A percentile compares a stretch with the other conserved stretches of the same genome.
phyloP scores from a whole-genome alignment of 2,329 filamentous ascomycete genomes.

The Dothideomycetidae sp. region DNA sequence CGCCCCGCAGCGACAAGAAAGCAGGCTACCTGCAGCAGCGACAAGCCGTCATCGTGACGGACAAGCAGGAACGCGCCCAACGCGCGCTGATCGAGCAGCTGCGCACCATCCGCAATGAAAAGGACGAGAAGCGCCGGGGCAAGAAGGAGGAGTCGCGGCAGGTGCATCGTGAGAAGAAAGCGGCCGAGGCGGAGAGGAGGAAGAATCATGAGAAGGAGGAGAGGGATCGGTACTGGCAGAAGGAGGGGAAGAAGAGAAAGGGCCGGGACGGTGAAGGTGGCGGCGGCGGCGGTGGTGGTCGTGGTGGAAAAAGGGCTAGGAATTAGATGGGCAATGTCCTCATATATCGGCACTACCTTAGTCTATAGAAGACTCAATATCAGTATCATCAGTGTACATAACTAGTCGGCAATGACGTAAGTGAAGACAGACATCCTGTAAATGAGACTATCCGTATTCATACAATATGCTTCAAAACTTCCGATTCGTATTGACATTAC shows the following conservation, averaged over 20 bases:
- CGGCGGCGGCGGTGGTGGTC: slow-evolving; percentile 29
- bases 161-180: slow-evolving; percentile 70
- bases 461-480: too few species aligned
- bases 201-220: slow-evolving; percentile 77
- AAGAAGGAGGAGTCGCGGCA: slow-evolving; percentile 82
- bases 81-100: slow-evolving; percentile 86
- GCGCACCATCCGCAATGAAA: slow-evolving; percentile 78
- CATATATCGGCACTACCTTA: too few species aligned
- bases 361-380: too few species aligned
- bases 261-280: slow-evolving; percentile 39
- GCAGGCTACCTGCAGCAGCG: slow-evolving; percentile 83
- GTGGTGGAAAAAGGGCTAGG: slow-evolving; percentile 18
- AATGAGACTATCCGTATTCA: too few species aligned
- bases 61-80: slow-evolving; percentile 72
- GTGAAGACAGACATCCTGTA: too few species aligned
- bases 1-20: slow-evolving; percentile 62
- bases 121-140: slow-evolving; percentile 62
- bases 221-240: slow-evolving; percentile 81
- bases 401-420: too few species aligned
- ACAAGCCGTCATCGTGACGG: slow-evolving; percentile 67
- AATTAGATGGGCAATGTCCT: too few species aligned
- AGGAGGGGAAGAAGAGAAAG: slow-evolving; percentile 71
- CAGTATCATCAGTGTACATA: too few species aligned
- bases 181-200: slow-evolving; percentile 72
- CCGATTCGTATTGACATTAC: too few species aligned